A percentile compares a stretch with the other conserved stretches of the same genome.
phyloP scores from a whole-genome alignment of 2,329 filamentous ascomycete species.

The Paracoccidioides brasiliensis region DNA sequence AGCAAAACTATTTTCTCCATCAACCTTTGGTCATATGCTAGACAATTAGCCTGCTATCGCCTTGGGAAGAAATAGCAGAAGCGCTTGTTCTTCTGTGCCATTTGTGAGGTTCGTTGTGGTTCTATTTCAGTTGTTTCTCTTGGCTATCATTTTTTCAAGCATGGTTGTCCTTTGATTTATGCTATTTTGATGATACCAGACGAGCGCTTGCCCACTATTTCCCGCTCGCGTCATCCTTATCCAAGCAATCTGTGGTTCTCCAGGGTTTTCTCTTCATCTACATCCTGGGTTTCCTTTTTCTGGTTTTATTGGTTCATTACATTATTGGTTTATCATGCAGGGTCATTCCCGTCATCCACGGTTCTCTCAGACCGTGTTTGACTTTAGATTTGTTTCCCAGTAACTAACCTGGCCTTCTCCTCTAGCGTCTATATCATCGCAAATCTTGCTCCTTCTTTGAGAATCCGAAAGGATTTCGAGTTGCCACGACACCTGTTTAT shows the following conservation, averaged over 20 bases:
- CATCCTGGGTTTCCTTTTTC: neutral
- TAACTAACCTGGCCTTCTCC: neutral
- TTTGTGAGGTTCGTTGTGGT: conserved; percentile 1
- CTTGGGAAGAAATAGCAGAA: neutral
- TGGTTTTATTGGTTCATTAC: neutral
- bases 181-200: neutral
- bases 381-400: neutral
- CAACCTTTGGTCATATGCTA: neutral
- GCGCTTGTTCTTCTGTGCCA: neutral
- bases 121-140: neutral
- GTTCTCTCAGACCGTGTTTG: neutral
- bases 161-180: neutral
- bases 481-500: neutral
- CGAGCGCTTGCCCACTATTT: neutral
- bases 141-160: neutral
- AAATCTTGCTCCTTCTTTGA: neutral
- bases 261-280: neutral
- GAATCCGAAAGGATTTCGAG: neutral
- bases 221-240: neutral
- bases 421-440: neutral
- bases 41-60: conserved; percentile 5
- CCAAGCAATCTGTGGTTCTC: neutral
- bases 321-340: neutral
- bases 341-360: neutral
- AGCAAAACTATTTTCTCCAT: neutral